Percentiles rank a stretch among this genome's conserved stretches.
Conservation (phyloP, 129 eudicot genomes). For the Cynara cardunculus region DNA sequence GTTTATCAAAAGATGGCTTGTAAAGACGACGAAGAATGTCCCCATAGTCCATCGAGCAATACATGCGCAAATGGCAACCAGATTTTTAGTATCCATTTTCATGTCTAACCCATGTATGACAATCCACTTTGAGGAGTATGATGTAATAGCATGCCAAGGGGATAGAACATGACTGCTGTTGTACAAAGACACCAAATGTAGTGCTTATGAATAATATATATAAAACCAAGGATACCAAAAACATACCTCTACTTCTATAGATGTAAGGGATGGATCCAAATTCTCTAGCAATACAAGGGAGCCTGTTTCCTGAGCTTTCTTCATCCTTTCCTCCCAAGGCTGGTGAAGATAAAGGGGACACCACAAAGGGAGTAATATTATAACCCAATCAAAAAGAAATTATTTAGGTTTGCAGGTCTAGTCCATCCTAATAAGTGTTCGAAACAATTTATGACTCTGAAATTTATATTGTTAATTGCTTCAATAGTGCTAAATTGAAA, state of each 20-base stretch:
- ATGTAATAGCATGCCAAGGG: neutral
- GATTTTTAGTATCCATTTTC: neutral
- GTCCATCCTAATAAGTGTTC: neutral
- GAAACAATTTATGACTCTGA: neutral
- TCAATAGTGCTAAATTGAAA: neutral
- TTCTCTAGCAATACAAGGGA: conserved; percentile 48
- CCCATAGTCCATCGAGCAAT: neutral
- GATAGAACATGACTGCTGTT: too few relatives aligned
- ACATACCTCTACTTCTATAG: conserved; percentile 64
- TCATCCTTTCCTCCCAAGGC: conserved; percentile 54
- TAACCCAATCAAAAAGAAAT: neutral
- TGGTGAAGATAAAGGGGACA: conserved; percentile 10
- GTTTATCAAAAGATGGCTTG: neutral
- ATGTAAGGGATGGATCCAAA: conserved; percentile 47
- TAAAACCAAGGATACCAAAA: neutral
- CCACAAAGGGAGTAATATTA: neutral
- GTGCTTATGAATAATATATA: neutral
- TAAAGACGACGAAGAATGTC: neutral
- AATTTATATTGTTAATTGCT: neutral
- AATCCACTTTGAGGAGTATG: neutral
- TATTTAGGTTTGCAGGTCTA: too few relatives aligned
- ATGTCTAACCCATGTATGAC: neutral
- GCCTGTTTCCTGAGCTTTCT: conserved; percentile 36
- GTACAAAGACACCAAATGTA: neutral
- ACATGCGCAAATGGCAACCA: neutral